These are phyloP conservation scores for Rhodotorula sp. DNA, from an alignment of 1,284 basidiomycete genomes.

Conservation along the genomic window DNA sequence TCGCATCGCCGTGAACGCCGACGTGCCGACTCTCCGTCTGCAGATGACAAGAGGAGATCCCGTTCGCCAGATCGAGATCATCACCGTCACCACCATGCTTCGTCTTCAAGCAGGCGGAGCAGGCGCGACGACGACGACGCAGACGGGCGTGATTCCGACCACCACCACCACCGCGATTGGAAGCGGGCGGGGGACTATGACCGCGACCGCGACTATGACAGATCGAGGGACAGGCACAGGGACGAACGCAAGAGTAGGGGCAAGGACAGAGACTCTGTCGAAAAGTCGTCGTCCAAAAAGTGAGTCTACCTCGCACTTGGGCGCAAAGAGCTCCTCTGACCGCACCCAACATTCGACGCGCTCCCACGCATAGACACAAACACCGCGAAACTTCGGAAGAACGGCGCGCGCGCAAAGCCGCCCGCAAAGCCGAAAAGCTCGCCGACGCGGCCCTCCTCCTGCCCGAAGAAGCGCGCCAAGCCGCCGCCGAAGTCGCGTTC, in stretches of 20 bases:
- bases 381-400: constrained; percentile 37
- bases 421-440: constrained; percentile 37
- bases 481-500: constrained; percentile 59
- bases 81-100: no score
- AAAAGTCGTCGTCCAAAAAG: constrained; percentile 8
- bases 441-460: constrained; percentile 30
- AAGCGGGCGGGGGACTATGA: not conserved
- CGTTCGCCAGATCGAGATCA: no score
- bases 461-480: constrained; percentile 54
- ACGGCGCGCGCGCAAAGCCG: constrained; percentile 35
- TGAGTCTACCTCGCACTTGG: not conserved
- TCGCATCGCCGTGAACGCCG: no score
- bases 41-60: no score
- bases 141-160: not conserved
- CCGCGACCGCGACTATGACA: constrained; percentile 35
- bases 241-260: constrained; percentile 9
- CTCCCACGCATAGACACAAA: no score
- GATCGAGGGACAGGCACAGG: constrained; percentile 11
- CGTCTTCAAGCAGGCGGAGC: constrained; percentile 29
- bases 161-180: no score
- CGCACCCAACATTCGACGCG: not conserved
- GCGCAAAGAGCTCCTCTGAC: not conserved
- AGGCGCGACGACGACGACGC: constrained; percentile 38
- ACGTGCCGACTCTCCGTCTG: no score
- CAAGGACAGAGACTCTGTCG: constrained; percentile 13